Evolutionary conservation across 2,329 filamentous ascomycete genomes (phyloP), one percentile per base, ranked within the genome.

Genomic region (Colletotrichum coccodes): DNA sequence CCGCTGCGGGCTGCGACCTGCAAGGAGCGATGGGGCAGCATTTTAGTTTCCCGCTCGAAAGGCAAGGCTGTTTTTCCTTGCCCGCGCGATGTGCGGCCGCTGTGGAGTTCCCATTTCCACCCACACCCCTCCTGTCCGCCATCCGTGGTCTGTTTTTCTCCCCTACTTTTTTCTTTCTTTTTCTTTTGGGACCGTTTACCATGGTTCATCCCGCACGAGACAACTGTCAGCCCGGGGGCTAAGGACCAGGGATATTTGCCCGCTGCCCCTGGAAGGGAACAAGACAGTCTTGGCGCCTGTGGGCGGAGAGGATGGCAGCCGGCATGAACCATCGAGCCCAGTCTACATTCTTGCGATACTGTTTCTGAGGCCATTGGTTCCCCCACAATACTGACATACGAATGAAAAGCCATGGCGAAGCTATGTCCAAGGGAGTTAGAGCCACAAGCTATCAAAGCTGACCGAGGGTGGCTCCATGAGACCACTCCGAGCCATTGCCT

Each of bases 171-270:
- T 60, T 3, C 28, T 64, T 42, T 30, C 26, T 60, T 54, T 34
- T 23, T 50, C 14, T 21, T 42, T 54, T 47, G 21, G 46, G 4
- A 46, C 21, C 16, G 21, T 40, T 32, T 16, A 59, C 75, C 70
- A 75, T 80, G 75, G 77, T 80, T 81, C 77, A 76, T 80, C 75
- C 77, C 76, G 74, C 76, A 62, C 42, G 62, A 66, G 76, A 79
- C 77, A 79, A 79, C 74, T 79, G 78, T 80, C 77, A 79, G 53
- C 52, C 53, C 30, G 30, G 34, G 23, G 53, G 18, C 6, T 52
- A 28, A 23, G 16, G 38, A 23, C 49, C 47, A 38, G 47, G 42
- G 32, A 30, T 44, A 16, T 58, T 46, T 44, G 40, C n/a, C 42
- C 34, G 58, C 28, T 47, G 21, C 38, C 54, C 61, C 38, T 49